Evolutionary conservation across 768 basidiomycete species (phyloP).

Genomic region (Gyrodon lividus): DNA sequence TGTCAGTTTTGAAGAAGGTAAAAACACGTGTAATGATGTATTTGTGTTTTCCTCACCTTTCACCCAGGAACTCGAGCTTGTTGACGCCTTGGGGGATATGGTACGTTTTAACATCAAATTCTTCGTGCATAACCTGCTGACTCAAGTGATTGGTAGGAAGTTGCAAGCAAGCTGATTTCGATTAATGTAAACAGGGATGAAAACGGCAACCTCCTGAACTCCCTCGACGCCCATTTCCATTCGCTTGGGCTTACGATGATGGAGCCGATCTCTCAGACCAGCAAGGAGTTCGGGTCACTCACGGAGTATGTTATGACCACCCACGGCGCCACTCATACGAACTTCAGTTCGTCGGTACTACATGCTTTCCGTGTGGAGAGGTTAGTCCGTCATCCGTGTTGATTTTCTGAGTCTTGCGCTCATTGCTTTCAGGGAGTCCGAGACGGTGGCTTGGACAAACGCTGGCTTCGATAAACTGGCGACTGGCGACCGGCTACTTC

Average conservation of each 20-base stretch:
- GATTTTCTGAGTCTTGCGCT: too few species aligned
- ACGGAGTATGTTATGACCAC: conserved; percentile 51
- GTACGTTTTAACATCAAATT: conserved; percentile 22
- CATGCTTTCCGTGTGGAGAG: conserved; percentile 57
- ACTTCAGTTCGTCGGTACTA: conserved; percentile 41
- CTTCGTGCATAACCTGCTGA: not conserved
- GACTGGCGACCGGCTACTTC: conserved; percentile 51
- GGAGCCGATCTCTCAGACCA: conserved; percentile 41
- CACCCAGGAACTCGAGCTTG: conserved; percentile 55
- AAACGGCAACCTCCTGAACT: conserved; percentile 50
- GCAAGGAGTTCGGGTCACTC: conserved; percentile 48
- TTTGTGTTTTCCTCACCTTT: not conserved
- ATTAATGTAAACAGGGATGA: conserved; percentile 37
- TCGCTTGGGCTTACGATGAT: conserved; percentile 53
- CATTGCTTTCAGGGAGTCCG: conserved; percentile 25
- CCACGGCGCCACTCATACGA: conserved; percentile 53
- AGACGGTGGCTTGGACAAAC: conserved; percentile 43
- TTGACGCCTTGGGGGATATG: conserved; percentile 67
- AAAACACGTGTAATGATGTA: not conserved
- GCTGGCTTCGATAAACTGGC: conserved; percentile 42
- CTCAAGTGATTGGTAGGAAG: conserved; percentile 37
- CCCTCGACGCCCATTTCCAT: conserved; percentile 53
- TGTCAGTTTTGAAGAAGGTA: conserved; percentile 42
- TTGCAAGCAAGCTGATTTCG: conserved; percentile 56
- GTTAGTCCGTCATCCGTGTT: conserved; percentile 18